Base-by-base conservation (phyloP, 1,139 yeast genomes). In the Candida tunisiensis region DNA sequence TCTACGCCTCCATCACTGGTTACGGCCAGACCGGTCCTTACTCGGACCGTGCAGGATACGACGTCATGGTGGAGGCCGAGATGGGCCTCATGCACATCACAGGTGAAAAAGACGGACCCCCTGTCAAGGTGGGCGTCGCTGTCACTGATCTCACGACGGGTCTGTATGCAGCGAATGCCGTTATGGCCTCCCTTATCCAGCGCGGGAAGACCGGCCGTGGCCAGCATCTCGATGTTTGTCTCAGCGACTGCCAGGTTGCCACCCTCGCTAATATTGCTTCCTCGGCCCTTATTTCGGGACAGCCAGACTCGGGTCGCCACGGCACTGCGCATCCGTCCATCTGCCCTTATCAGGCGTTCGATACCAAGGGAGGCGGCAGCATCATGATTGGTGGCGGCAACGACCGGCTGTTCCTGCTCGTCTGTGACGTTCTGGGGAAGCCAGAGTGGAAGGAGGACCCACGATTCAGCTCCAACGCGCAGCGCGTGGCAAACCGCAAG, bases 21-120 rank as follows among this genome's bases (percentile, higher is more conserved):
- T 54, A 53, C 34, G 58, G 59, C 19, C 57, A 51, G 28, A 42
- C 51, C 1, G 58, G 58, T 1, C 58, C 58, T 6, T 50, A 40
- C 32, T 34, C 47, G 8, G 33, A 39, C 17, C 42, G 61, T 11
- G 58, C 61, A 2, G 61, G 61, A 15, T 55, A 55, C 38, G 61
- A 55, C 31, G 61, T 57, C 25, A 57, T 57, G 62, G 62, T 57
- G 5, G 62, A 56, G 32, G 62, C 62, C 7, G 62, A 57, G 35
- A 49, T 54, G 37, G 62, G 62, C 4, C 43, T 57, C 30, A 55
- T 57, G 62, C 62, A 56, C 36, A 57, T 57, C 33, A 57, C 62
- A 2, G 62, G 62, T 10, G 49, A 54, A 22, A 50, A 55, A 3
- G 47, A 46, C 21, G 55, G 62, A 14, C 48, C 45, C n/a, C 61